Conservation (phyloP, 2,329 filamentous ascomycete species). For the Parastagonospora nodorum region DNA sequence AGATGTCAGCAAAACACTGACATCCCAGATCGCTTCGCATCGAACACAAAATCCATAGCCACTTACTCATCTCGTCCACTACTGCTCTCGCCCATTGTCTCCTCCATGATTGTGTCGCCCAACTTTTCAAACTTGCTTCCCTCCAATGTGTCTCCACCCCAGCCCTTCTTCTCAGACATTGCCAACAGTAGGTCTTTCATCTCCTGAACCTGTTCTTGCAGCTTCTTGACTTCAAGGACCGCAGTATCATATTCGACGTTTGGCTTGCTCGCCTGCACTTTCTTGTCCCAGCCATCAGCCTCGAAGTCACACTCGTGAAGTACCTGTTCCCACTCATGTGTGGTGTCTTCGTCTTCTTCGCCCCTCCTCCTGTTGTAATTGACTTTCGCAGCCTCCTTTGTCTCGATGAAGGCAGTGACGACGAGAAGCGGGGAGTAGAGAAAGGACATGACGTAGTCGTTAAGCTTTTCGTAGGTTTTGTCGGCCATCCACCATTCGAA, state of each 20-base stretch:
- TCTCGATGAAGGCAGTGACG: constrained; percentile 69
- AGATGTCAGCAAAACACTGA: constrained; percentile 1
- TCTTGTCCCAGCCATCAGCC: constrained; percentile 82
- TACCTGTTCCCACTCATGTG: constrained; percentile 94
- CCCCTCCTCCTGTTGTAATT: constrained; percentile 75
- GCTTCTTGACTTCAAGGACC: constrained; percentile 64
- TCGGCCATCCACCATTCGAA: constrained; percentile 96
- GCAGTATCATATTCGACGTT: constrained; percentile 81
- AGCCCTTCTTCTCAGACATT: constrained; percentile 26
- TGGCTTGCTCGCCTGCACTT: constrained; percentile 73
- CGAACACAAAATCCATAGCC: constrained; percentile 1
- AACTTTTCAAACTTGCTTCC: constrained; percentile 31
- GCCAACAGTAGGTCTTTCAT: constrained; percentile 48
- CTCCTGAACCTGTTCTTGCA: constrained; percentile 52
- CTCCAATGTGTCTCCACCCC: constrained; percentile 39
- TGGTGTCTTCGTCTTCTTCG: constrained; percentile 85
- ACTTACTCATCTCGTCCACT: constrained; percentile 29
- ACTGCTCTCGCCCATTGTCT: constrained; percentile 30
- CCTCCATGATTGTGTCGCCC: constrained; percentile 13
- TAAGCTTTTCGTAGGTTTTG: constrained; percentile 74
- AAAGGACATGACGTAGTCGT: constrained; percentile 84
- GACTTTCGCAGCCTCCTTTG: constrained; percentile 60
- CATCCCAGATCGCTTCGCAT: constrained; percentile 1
- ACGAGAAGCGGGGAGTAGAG: constrained; percentile 85
- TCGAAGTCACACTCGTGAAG: constrained; percentile 75